These are phyloP conservation scores for Hypoxylon lienhwacheense DNA, from an alignment of 495 filamentous ascomycete species.

Conservation along the genomic window DNA sequence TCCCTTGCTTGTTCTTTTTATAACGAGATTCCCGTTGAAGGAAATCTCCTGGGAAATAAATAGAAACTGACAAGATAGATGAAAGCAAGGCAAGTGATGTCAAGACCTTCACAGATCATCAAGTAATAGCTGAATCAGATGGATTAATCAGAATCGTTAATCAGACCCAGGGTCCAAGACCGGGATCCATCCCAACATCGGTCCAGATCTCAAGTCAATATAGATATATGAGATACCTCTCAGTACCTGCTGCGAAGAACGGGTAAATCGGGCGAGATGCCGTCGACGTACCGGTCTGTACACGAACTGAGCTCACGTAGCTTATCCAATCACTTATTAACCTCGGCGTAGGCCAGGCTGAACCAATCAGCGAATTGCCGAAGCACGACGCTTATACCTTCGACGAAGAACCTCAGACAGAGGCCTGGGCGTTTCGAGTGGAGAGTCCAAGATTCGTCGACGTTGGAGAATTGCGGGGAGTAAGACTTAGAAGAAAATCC, in stretches of 20 bases:
- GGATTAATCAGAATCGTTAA: constrained; percentile 30
- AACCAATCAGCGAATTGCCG: constrained; percentile 40
- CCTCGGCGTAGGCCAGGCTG: constrained; percentile 11
- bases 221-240: constrained; percentile 35
- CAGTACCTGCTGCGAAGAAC: constrained; percentile 28
- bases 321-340: constrained; percentile 31
- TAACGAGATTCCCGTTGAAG: constrained; percentile 38
- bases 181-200: constrained; percentile 8
- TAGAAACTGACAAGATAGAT: constrained; percentile 19
- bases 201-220: constrained; percentile 36
- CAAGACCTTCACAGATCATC: constrained; percentile 15
- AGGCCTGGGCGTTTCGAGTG: constrained; percentile 26
- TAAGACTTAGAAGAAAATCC: too few species aligned
- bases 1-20: constrained; percentile 18
- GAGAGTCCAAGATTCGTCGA: constrained; percentile 12
- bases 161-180: constrained; percentile 23
- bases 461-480: constrained; percentile 32
- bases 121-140: constrained; percentile 26
- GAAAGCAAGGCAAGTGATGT: constrained; percentile 13
- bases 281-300: constrained; percentile 16
- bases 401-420: constrained; percentile 16
- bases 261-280: constrained; percentile 18
- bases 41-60: constrained; percentile 24
- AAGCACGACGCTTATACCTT: constrained; percentile 18
- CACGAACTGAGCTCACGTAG: constrained; percentile 7